Percentiles rank a stretch among this genome's conserved stretches.
These are phyloP conservation scores for Zhuliangozyma parablackwelliae DNA, from an alignment of 1,139 yeast species.

Conservation along the genomic window DNA sequence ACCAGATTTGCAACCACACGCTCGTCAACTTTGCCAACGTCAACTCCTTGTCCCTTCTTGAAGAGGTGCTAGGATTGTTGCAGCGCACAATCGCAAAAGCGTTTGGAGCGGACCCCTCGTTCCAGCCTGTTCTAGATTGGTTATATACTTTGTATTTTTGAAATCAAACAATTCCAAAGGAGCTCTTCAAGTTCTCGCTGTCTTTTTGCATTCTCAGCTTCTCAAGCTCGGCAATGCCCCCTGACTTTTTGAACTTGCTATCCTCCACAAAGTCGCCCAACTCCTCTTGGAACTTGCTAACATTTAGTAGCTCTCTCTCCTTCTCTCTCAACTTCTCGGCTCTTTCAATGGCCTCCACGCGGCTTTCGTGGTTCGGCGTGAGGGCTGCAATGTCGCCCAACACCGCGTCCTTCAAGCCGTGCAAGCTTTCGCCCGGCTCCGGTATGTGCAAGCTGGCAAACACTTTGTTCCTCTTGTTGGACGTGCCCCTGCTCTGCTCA, in stretches of 20 bases:
- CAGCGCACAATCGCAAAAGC: no score
- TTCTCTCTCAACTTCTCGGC: constrained; percentile 80
- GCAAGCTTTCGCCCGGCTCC: constrained; percentile 66
- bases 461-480: constrained; percentile 30
- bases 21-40: constrained; percentile 4
- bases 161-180: constrained; percentile 27
- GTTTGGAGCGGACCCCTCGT: no score
- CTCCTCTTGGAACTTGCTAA: constrained; percentile 77
- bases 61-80: no score
- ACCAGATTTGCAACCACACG: constrained; percentile 3
- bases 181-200: constrained; percentile 55
- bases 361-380: constrained; percentile 76
- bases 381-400: constrained; percentile 74
- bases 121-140: no score
- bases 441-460: constrained; percentile 44
- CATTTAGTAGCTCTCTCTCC: constrained; percentile 56
- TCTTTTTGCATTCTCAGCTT: constrained; percentile 64
- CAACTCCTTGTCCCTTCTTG: constrained; percentile 1
- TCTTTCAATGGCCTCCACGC: constrained; percentile 82
- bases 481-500: constrained; percentile 55
- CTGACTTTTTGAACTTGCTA: constrained; percentile 68
- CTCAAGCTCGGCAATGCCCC: constrained; percentile 87
- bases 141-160: no score
- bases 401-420: constrained; percentile 72
- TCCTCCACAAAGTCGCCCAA: constrained; percentile 83